Base-by-base conservation (phyloP, 768 basidiomycete genomes). In the Lentinus brumalis region DNA sequence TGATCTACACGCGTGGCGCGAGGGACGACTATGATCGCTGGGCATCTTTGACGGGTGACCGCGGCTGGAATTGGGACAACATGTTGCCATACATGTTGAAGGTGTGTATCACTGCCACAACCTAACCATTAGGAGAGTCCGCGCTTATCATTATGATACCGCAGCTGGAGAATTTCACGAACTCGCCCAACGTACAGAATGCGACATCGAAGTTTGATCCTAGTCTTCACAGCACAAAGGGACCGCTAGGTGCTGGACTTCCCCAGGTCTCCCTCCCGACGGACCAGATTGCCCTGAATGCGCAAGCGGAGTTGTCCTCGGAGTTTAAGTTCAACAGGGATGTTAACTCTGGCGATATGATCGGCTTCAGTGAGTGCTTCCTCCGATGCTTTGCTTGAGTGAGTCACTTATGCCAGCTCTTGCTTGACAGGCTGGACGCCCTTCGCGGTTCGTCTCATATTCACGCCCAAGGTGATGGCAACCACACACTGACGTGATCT, bases 251-350 rank as follows among this genome's bases (percentile, higher is more conserved):
- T 11, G 47, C 30, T 8, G 47, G 40, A 16, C 18, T 51, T 18
- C 32, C 38, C 2, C 32, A 40, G 15, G 47, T 45, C 21, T 30
- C 30, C 5, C 38, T 45, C 9, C 31, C 18, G 1, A 21, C 41
- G 1, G 50, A 58, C 39, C 8, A 42, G 15, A 31, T 30, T 21
- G 35, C 39, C 16, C 18, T 58, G 18, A n/a, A 50, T 9, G 39
- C 57, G 5, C 32, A 16, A 12, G 8, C 16, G n/a, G 47, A 58
- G 18, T 30, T 58, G 14, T 26, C 45, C 11, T 6, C 14, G 12
- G 47, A 50, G 18, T 50, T 58, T 31, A 49, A 49, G 29, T 58
- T 50, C 35, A 58, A 50, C n/a, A 29, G 12, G 26, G 57, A 58
- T 35, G 32, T 50, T 30, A 58, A 58, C 38, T 56, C 57, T 14